Base-by-base conservation (phyloP, 495 filamentous ascomycete genomes). In the Friedmanniomyces endolithicus region DNA sequence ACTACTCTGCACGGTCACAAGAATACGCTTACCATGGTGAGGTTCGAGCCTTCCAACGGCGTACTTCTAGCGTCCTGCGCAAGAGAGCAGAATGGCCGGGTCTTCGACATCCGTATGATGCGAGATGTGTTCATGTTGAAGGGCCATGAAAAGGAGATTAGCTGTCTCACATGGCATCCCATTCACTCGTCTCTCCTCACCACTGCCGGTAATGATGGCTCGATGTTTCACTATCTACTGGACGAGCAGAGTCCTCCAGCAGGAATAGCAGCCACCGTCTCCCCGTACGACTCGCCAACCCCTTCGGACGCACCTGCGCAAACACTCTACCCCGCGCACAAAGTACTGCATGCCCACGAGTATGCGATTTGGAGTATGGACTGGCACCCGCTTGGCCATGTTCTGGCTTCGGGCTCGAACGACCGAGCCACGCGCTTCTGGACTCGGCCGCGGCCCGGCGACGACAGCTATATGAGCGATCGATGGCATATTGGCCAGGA, bases 101-200 rank as follows among this genome's bases (percentile, higher is more conserved):
- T 98, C 11, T 95, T 96, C 60, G 92, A 98, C 66, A 73, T 98
- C 33, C 84, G 92, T 14, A 95, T 95, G 84, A 97, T 98, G 92
- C 85, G 94, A 51, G 92, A 98, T 67, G 86, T 96, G 44, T 85
- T 86, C 62, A 80, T 98, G 33, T 75, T 98, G 17, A 80, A 85
- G 48, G 90, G 92, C 14, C 88, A 96, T 60, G 89, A 97, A 57
- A 95, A 95, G 70, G 92, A 95, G 57, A 83, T 98, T 37, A 94
- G 88, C 19, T 90, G 90, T 1, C 66, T 98, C 39, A 75, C 86
- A 6, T 98, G 90, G 90, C 92, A 98, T 71, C 92, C 92, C 7
- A 78, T 94, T 27, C 92, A 98, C 68, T 73, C 81, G 35, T 85
- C 83, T 33, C 73, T 98, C 22, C 79, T 98, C n/a, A 88, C 86